A percentile compares a stretch with the other conserved stretches of the same genome.
phyloP scores from a whole-genome alignment of 1,284 basidiomycete species.

The Irpex sp. region DNA sequence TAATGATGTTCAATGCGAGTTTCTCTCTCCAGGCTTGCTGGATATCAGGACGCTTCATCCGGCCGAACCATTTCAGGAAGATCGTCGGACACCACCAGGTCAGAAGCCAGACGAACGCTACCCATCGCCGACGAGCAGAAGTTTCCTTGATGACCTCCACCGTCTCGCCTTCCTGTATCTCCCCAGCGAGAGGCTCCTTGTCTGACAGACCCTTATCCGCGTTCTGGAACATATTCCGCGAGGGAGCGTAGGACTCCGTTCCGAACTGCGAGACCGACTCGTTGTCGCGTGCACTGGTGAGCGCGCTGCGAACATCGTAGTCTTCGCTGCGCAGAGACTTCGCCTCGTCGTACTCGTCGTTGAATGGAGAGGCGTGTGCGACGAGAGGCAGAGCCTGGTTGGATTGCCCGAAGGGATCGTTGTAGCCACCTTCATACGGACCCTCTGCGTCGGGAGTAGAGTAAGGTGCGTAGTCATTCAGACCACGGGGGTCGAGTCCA shows the following conservation, averaged over 20 bases:
- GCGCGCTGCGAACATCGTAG: slow-evolving; percentile 69
- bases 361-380: slow-evolving; percentile 72
- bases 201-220: slow-evolving; percentile 69
- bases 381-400: slow-evolving; percentile 73
- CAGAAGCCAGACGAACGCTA: slow-evolving; percentile 83
- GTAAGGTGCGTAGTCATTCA: slow-evolving; percentile 78
- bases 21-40: slow-evolving; percentile 98
- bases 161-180: slow-evolving; percentile 81
- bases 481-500: slow-evolving; percentile 62
- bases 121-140: slow-evolving; percentile 83
- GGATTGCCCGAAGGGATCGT: slow-evolving; percentile 52
- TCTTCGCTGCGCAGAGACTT: slow-evolving; percentile 75
- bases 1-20: slow-evolving; percentile 91
- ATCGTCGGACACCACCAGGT: slow-evolving; percentile 89
- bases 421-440: slow-evolving; percentile 45
- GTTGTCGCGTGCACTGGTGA: slow-evolving; percentile 76
- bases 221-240: slow-evolving; percentile 91
- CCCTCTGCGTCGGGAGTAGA: slow-evolving; percentile 45
- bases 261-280: slow-evolving; percentile 79
- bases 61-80: slow-evolving; percentile 67
- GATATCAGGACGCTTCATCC: slow-evolving; percentile 93
- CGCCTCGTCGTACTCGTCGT: slow-evolving; percentile 77
- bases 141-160: slow-evolving; percentile 84
- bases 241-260: slow-evolving; percentile 90
- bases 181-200: slow-evolving; percentile 78